Conservation (phyloP, 1,284 basidiomycete genomes). For the Malassezia dermatis region DNA sequence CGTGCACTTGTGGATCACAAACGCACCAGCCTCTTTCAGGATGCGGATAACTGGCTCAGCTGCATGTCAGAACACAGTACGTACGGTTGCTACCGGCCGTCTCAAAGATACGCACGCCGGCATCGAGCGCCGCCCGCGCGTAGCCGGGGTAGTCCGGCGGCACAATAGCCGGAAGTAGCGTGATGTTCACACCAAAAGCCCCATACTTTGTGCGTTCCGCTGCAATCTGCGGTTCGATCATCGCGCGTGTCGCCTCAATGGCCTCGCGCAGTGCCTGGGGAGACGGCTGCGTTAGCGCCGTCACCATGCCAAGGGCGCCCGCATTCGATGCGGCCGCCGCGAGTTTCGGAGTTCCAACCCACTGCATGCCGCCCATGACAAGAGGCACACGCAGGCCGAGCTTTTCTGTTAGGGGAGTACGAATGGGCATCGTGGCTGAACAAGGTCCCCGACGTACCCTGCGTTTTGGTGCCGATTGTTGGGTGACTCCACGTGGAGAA, state of each 20-base stretch:
- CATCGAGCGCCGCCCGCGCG: slow-evolving; percentile 69
- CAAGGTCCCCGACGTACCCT: too few relatives aligned
- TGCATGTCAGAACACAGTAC: slow-evolving; percentile 22
- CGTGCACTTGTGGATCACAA: slow-evolving; percentile 84
- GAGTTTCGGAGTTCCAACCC: slow-evolving; percentile 66
- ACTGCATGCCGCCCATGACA: slow-evolving; percentile 49
- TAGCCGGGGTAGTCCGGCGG: slow-evolving; percentile 83
- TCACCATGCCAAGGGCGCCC: slow-evolving; percentile 76
- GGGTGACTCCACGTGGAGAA: background rate
- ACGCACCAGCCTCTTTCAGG: slow-evolving; percentile 63
- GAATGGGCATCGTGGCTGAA: slow-evolving; percentile 30
- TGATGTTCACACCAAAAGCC: slow-evolving; percentile 70
- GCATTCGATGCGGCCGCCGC: slow-evolving; percentile 73
- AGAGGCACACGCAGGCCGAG: slow-evolving; percentile 48
- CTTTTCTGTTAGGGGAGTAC: slow-evolving; percentile 45
- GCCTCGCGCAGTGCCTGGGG: slow-evolving; percentile 72
- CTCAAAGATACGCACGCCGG: slow-evolving; percentile 80
- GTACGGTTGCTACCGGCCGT: slow-evolving; percentile 82
- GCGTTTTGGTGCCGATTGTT: background rate
- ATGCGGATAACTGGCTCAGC: slow-evolving; percentile 68
- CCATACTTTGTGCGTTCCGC: slow-evolving; percentile 32
- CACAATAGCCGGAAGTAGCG: slow-evolving; percentile 74
- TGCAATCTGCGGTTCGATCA: slow-evolving; percentile 23
- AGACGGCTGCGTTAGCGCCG: slow-evolving; percentile 72
- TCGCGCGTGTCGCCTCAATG: slow-evolving; percentile 62